Evolutionary conservation across 768 basidiomycete genomes (phyloP).

Genomic region (Amanita exitialis): DNA sequence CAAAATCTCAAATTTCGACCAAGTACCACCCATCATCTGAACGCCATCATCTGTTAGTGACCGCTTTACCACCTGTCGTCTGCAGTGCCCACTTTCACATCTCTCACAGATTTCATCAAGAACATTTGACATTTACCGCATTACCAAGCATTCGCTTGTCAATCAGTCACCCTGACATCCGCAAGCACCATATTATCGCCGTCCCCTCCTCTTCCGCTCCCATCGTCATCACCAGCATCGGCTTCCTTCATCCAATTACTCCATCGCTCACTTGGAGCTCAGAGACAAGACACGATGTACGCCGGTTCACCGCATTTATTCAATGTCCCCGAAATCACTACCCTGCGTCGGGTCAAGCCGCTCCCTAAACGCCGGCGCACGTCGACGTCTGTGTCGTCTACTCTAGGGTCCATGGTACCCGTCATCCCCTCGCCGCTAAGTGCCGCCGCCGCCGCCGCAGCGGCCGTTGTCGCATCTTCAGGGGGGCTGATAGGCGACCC

Average conservation of each 20-base stretch:
- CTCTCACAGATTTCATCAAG: neutral
- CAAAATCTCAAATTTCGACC: neutral
- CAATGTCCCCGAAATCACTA: constrained; percentile 55
- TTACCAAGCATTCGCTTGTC: neutral
- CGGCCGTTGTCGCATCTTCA: constrained; percentile 4
- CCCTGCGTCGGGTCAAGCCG: constrained; percentile 62
- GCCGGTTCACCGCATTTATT: constrained; percentile 48
- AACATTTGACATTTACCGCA: neutral
- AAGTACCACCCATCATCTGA: neutral
- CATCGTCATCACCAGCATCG: neutral
- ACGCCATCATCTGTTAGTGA: neutral
- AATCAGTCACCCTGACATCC: neutral
- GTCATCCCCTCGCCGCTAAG: constrained; percentile 6
- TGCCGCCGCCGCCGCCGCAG: constrained; percentile 4
- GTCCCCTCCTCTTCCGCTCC: neutral
- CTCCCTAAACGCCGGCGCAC: constrained; percentile 69
- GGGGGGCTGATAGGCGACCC: constrained; percentile 2
- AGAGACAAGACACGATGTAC: constrained; percentile 28
- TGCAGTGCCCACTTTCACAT: neutral
- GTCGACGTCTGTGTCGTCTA: neutral
- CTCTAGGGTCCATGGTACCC: neutral
- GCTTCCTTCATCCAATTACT: neutral
- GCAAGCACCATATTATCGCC: neutral
- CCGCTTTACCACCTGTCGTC: neutral
- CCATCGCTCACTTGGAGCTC: neutral